A percentile compares a stretch with the other conserved stretches of the same genome.
Conservation (phyloP, 2,329 filamentous ascomycete species). For the Alternaria sp. region DNA sequence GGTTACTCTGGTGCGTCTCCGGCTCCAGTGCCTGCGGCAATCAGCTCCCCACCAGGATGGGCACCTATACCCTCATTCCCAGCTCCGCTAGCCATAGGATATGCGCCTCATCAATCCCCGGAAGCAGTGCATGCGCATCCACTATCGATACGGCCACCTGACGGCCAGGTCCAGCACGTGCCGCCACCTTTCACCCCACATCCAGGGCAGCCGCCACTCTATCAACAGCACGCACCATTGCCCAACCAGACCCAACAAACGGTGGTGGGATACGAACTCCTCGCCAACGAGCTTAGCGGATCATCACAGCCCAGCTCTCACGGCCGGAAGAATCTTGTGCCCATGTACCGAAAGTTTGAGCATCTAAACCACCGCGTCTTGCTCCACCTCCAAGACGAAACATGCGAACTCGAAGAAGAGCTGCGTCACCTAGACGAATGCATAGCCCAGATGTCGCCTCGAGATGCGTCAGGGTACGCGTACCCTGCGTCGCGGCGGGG, state of each 20-base stretch:
- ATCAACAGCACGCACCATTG: constrained; percentile 29
- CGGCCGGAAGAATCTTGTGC: constrained; percentile 45
- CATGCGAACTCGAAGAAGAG: constrained; percentile 80
- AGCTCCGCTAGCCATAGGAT: constrained; percentile 33
- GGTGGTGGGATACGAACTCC: constrained; percentile 47
- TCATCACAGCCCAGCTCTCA: constrained; percentile 22
- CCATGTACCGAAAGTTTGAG: constrained; percentile 84
- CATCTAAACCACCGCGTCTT: constrained; percentile 81
- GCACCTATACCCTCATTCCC: constrained; percentile 31
- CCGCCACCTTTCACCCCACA: constrained; percentile 28
- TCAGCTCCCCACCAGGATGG: constrained; percentile 29
- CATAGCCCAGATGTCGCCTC: constrained; percentile 52
- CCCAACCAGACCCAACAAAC: constrained; percentile 36
- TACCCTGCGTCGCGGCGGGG: constrained; percentile 66
- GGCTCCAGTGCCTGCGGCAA: constrained; percentile 22
- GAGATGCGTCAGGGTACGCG: constrained; percentile 32
- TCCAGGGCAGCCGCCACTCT: constrained; percentile 34
- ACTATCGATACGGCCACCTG: constrained; percentile 28
- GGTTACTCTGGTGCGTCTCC: constrained; percentile 36
- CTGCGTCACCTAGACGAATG: constrained; percentile 72
- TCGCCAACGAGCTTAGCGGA: constrained; percentile 47
- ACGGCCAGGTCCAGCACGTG: constrained; percentile 18
- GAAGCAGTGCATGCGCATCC: constrained; percentile 28
- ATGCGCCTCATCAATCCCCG: constrained; percentile 32
- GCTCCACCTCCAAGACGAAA: constrained; percentile 84